Base-by-base conservation (phyloP, 2,329 filamentous ascomycete species). In the Aspergillus sp. region DNA sequence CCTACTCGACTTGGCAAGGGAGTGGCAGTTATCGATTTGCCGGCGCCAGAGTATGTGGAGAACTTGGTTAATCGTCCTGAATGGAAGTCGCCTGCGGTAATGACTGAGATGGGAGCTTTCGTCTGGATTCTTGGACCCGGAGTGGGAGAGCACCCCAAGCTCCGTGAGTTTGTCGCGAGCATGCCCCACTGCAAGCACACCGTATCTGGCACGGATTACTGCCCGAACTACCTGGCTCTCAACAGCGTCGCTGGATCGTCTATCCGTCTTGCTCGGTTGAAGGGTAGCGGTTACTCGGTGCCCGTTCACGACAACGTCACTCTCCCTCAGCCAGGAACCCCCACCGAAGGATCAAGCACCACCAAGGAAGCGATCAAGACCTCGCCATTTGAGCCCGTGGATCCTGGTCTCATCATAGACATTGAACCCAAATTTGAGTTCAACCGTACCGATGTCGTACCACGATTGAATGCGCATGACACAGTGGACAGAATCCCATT, bases 91-190 rank as follows among this genome's bases (percentile, higher is more conserved):
- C 56, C 72, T 8, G 70, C 79, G 28, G 70, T 94, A 30, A 88
- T 88, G 74, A 72, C 72, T 6, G 79, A 83, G 39, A 65, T 96
- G 37, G 71, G 76, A 37, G 76, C 77, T 33, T 78, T 94, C 39
- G 79, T 93, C 54, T 98, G 93, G 91, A 82, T 88, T 26, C 75
- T 96, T 27, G 88, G 88, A 0, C 74, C 76, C 5, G 82, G 78
- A 3, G 74, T 97, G 10, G 71, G 76, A 6, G 70, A 76, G 4
- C 78, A 93, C 61, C 58, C 76, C 8, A 74, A 73, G 19, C 66
- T 98, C 12, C 75, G 77, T 44, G 67, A 77, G 2, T 95, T 95
- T 60, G 88, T 94, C 65, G 57, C 75, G 27, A 73, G 77, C 31
- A 78, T 81, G 51, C 62, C 72, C 2, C 59, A 78, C 11, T 65